A percentile compares a stretch with the other conserved stretches of the same genome.
phyloP scores from a whole-genome alignment of 768 basidiomycete species.

The Russula foetens region DNA sequence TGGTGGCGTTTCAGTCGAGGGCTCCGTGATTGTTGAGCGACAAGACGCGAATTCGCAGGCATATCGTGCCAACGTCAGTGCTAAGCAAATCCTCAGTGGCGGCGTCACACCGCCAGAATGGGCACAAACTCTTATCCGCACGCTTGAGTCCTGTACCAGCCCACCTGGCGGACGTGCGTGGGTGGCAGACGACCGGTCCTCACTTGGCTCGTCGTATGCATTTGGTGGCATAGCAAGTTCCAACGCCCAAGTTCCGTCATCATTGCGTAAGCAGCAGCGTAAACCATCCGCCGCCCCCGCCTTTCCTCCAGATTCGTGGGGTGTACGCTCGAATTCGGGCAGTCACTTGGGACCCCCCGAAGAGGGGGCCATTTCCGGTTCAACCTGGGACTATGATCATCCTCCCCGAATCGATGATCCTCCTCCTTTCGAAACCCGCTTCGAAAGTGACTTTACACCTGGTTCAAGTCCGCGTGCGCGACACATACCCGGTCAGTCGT shows the following conservation, averaged over 20 bases:
- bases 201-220: slow-evolving; percentile 35
- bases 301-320: slow-evolving; percentile 67
- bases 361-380: slow-evolving; percentile 21
- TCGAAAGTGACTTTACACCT: slow-evolving; percentile 16
- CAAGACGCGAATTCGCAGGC: slow-evolving; percentile 88
- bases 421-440: slow-evolving; percentile 10
- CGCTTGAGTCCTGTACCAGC: slow-evolving; percentile 65
- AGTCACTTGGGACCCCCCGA: slow-evolving; percentile 43
- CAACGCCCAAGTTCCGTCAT: slow-evolving; percentile 23
- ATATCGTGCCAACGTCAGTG: slow-evolving; percentile 66
- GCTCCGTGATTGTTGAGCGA: slow-evolving; percentile 87
- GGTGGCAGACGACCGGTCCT: slow-evolving; percentile 42
- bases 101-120: slow-evolving; percentile 65
- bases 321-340: slow-evolving; percentile 37
- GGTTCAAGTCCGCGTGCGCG: not conserved
- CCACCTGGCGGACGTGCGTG: slow-evolving; percentile 60
- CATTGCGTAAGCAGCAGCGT: slow-evolving; percentile 11
- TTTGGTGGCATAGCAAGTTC: slow-evolving; percentile 50
- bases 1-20: slow-evolving; percentile 84
- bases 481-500: slow-evolving; percentile 1
- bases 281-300: slow-evolving; percentile 26
- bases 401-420: slow-evolving; percentile 12
- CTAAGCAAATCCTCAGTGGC: slow-evolving; percentile 75
- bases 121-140: slow-evolving; percentile 66
- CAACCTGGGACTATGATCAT: slow-evolving; percentile 19